Base-by-base conservation (phyloP, 2,329 filamentous ascomycete species). In the Cercospora janseana region DNA sequence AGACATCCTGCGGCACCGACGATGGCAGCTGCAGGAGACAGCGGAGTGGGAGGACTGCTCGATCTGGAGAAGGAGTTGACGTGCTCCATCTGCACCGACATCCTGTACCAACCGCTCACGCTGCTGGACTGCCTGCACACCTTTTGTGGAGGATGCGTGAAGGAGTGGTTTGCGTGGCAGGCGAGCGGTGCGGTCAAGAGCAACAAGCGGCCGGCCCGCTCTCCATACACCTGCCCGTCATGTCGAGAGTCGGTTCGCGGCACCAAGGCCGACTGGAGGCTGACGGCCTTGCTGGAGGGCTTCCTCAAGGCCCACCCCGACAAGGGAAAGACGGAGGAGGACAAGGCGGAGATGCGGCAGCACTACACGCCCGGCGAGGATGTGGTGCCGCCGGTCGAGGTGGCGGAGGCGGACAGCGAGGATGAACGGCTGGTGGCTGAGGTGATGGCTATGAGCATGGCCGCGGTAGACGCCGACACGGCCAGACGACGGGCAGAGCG, bases 11-110 rank as follows among this genome's bases (percentile, higher is more conserved):
- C 16, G 23, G 13, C 10, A 37, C 7, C 9, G n/a, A 29, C 13
- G 10, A 55, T 51, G 56, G 49, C 48, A 35, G 49, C 23, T 23
- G 42, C 27, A 12, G 43, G 38, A n/a, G 35, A 26, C 15, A 38
- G 35, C 10, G 43, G 45, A n/a, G 52, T 44, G 5, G 52, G 49
- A 9, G 52, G 57, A 12, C 46, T 63, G 27, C 28, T 64, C 37
- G 88, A 94, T 70, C 78, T 96, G 62, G 93, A 96, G 74, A 92
- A 86, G 71, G 93, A 98, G 79, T 76, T 97, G 73, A 91, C 86
- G 46, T 97, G 92, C 75, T 52, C 96, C 91, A 98, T 98, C 65
- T 98, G 93, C 76, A 95, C 92, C 62, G 93, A 97, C 70, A 81
- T 70, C 51, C 63, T 70, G 37, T 68, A 67, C 58, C 68, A 70